Base-by-base conservation (phyloP, 345 rosid species). In the Eutrema japonicum region DNA sequence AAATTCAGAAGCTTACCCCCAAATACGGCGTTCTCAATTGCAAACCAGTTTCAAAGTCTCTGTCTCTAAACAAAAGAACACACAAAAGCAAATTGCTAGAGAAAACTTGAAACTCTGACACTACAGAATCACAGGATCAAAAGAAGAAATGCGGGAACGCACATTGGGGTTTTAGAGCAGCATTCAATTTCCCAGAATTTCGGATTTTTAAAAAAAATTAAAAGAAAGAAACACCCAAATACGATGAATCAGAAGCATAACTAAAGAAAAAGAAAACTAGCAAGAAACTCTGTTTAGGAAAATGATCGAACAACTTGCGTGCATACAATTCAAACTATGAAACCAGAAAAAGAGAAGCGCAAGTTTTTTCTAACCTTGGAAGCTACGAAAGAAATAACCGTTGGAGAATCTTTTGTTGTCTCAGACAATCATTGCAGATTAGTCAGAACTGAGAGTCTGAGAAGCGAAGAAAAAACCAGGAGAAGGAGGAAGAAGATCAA, bases 121-220 rank as follows among this genome's bases (percentile, higher is more conserved):
- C 6, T 46, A 46, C 49, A 46, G 16, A 46, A 46, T 46, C 32
- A 55, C 26, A 55, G n/a, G 61, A 55, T 18, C 46, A 16, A 38
- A 22, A 40, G 14, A 38, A 67, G 41, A 53, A 38, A 52, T 29
- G 51, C 40, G 61, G 40, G 4, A 27, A 53, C 71, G 40, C 60
- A 67, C 61, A 18, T 18, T 52, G 16, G 22, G 61, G 13, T 66
- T 32, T 32, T 32, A 32, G 59, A 13, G 55, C 7, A 64, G 45
- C 48, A 10, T n/a, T 12, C 61, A 16, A 16, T 16, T 16, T 16
- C 16, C 16, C 16, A 16, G 16, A 16, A 16, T 16, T 16, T 16
- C 16, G 16, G 0, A 16, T 16, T 16, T 16, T 16, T 16, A 16
- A 16, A 16, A 16, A 16, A 16, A 16, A 0, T 16, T 16, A 16